Evolutionary conservation across 1,139 yeast genomes (phyloP), one percentile per base, ranked within the genome.

Genomic region (Schwanniomyces etchellsii): DNA sequence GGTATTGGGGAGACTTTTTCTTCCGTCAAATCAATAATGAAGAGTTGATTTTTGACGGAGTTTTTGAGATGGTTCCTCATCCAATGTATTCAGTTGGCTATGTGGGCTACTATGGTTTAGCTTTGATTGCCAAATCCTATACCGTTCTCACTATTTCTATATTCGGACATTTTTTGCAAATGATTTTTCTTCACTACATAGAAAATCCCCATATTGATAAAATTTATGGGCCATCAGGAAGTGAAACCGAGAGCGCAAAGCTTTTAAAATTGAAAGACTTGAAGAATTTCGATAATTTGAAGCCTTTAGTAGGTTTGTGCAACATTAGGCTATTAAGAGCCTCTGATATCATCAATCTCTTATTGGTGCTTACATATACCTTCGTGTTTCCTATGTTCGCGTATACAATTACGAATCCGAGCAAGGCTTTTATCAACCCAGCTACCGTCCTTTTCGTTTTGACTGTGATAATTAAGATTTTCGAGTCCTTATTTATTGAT

Each of bases 1-100:
- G 95, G 95, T 85, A 85, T 56, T 85, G 95, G 95, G 95, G 95
- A 20, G 95, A 85, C 54, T 85, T 85, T 60, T 85, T 85, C 67
- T 83, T 82, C 57, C 70, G 89, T 38, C 82, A 84, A 50, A 85
- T 77, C 43, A 71, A 69, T 44, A 77, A 84, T 43, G 77, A 80
- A 48, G 81, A 82, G 39, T 70, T 85, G 47, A 81, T 85, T 20
- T 85, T 85, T 57, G 95, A 86, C 52, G 95, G 95, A 28, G 95
- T 85, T 7, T 85, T 84, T 53, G 94, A 85, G 55, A 74, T 85
- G 73, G 86, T 91, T 10, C 95, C 95, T 24, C 95, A 85, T 52
- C 95, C 95, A 34, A 85, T 85, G 95, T 85, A 85, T 54, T 83
- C 95, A 0, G 81, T 86, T 32, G 95, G 95, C 5, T 85, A 85